These are phyloP conservation scores for Schizophyllum amplum DNA, from an alignment of 1,284 basidiomycete species.

Conservation along the genomic window DNA sequence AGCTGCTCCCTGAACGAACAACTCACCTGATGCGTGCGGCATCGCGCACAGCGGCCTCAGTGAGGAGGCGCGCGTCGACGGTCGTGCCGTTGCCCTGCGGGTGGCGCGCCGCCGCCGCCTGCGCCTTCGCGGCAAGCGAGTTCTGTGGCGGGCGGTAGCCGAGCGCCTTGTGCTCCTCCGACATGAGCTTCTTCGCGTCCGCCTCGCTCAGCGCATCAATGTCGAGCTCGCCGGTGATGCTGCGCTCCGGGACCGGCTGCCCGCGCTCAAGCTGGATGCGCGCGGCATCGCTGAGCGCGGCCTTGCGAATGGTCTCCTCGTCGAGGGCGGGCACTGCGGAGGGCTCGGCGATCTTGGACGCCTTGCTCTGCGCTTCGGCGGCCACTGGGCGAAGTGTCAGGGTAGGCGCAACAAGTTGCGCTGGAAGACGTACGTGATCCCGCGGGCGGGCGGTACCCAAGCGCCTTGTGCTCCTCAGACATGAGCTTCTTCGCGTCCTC, in stretches of 20 bases:
- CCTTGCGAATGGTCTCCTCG: slow-evolving; percentile 4
- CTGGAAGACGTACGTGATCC: slow-evolving; percentile 26
- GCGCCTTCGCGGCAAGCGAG: slow-evolving; percentile 29
- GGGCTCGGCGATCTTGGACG: too few species aligned
- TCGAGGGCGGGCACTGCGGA: background rate
- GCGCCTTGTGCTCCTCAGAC: slow-evolving; percentile 26
- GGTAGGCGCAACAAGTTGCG: slow-evolving; percentile 20
- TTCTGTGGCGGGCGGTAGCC: slow-evolving; percentile 29
- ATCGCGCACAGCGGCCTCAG: slow-evolving; percentile 14
- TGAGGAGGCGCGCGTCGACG: slow-evolving; percentile 8
- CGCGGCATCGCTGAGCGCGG: slow-evolving; percentile 9
- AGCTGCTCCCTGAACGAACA: too few species aligned
- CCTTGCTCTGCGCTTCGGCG: background rate
- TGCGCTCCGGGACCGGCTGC: background rate
- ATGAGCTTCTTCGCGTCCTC: slow-evolving; percentile 18
- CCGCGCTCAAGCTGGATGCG: slow-evolving; percentile 7
- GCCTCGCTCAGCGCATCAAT: slow-evolving; percentile 10
- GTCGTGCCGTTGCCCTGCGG: slow-evolving; percentile 9
- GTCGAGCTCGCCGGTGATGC: slow-evolving; percentile 5
- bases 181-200: slow-evolving; percentile 29
- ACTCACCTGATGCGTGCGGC: slow-evolving; percentile 9
- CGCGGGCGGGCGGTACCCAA: slow-evolving; percentile 26
- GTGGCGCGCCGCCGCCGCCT: slow-evolving; percentile 24
- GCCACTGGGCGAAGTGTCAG: slow-evolving; percentile 6
- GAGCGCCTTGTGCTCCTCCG: slow-evolving; percentile 28